phyloP scores from a whole-genome alignment of 345 rosid genomes.

The Salix suchowensis region DNA sequence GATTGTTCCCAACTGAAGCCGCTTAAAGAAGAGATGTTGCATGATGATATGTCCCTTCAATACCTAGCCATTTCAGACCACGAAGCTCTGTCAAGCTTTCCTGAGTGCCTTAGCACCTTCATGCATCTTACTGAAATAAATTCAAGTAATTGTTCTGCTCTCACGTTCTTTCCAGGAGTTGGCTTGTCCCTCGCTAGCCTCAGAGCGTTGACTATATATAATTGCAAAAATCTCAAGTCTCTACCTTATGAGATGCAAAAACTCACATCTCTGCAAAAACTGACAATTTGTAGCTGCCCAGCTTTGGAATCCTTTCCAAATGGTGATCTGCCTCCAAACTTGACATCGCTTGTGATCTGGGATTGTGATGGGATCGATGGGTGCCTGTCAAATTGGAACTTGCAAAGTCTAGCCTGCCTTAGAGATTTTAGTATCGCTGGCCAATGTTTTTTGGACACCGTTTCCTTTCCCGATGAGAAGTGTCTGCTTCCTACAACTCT shows the following conservation, averaged over 20 bases:
- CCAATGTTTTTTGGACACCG: neutral
- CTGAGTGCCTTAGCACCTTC: neutral
- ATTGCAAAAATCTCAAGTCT: constrained; percentile 3
- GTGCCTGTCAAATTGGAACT: constrained; percentile 18
- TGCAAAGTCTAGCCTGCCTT: constrained; percentile 14
- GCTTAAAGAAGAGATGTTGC: constrained; percentile 6
- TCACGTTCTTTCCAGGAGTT: constrained; percentile 2
- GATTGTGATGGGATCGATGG: constrained; percentile 6
- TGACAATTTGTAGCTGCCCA: constrained; percentile 5
- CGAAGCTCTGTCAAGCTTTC: neutral
- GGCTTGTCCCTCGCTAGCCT: neutral
- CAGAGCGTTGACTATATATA: neutral
- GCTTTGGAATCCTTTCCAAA: constrained; percentile 10
- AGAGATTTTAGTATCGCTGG: constrained; percentile 14
- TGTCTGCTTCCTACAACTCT: neutral
- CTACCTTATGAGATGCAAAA: constrained; percentile 9
- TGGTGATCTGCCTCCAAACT: constrained; percentile 16
- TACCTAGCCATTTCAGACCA: neutral
- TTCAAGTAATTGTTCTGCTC: constrained; percentile 1
- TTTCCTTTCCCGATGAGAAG: neutral
- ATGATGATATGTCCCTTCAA: constrained; percentile 11
- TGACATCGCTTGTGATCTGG: constrained; percentile 6
- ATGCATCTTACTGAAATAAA: constrained; percentile 7
- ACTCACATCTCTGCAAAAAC: constrained; percentile 11
- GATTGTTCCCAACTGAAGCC: constrained; percentile 2